Percentiles rank a stretch among this genome's conserved stretches.
These are phyloP conservation scores for Ocimum tenuiflorum DNA, from an alignment of 257 asterid species.

Conservation along the genomic window DNA sequence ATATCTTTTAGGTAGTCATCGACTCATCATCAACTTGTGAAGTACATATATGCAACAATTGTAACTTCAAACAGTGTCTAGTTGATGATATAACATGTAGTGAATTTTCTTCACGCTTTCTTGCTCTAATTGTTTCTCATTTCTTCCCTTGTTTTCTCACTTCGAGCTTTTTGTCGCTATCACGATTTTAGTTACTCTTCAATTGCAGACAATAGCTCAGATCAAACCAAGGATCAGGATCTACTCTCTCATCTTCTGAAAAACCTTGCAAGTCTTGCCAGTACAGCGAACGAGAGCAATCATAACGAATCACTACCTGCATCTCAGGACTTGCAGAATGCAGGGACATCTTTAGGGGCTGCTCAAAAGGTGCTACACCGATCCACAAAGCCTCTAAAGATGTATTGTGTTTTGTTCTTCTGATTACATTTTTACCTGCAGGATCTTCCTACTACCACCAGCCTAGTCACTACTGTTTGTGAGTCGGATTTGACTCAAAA, in stretches of 20 bases:
- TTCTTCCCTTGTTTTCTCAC: background rate
- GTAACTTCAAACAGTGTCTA: background rate
- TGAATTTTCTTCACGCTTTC: background rate
- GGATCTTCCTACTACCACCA: conserved; percentile 20
- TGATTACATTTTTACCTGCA: conserved; percentile 22
- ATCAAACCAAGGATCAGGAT: conserved; percentile 32
- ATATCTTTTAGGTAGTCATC: background rate
- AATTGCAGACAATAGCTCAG: conserved; percentile 36
- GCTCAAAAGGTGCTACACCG: conserved; percentile 21
- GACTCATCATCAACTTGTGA: conserved; percentile 1
- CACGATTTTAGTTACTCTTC: conserved; percentile 6
- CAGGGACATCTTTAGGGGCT: conserved; percentile 20
- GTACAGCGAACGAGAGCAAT: conserved; percentile 22
- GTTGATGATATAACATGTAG: background rate
- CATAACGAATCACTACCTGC: conserved; percentile 16
- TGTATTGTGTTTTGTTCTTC: background rate
- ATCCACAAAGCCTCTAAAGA: background rate
- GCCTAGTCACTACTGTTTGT: conserved; percentile 12
- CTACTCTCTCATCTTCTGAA: conserved; percentile 35
- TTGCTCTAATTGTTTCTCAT: background rate
- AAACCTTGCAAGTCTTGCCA: conserved; percentile 30
- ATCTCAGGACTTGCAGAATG: conserved; percentile 27
- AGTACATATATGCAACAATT: background rate
- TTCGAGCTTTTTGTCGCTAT: background rate
- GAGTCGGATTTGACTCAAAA: conserved; percentile 23